Percentiles rank a stretch among this genome's conserved stretches.
Evolutionary conservation across 2,329 filamentous ascomycete species (phyloP).

Genomic region (Alternaria triticimaculans): DNA sequence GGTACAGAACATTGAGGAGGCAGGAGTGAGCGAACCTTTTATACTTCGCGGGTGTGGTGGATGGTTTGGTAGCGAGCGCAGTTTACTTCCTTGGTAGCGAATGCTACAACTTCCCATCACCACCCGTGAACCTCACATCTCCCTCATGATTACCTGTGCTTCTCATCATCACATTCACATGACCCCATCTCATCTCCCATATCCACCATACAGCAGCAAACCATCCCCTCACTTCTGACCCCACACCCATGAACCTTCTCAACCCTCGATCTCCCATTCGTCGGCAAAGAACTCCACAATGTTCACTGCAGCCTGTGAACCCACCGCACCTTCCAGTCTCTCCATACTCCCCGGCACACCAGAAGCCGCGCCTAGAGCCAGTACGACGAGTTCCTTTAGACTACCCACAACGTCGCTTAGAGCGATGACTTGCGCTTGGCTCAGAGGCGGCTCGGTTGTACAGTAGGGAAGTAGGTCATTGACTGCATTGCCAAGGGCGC

Average conservation of each 20-base stretch:
- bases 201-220: background rate
- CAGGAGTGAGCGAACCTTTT: background rate
- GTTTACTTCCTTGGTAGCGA: background rate
- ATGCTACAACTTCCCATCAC: background rate
- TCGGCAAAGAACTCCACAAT: slow-evolving; percentile 43
- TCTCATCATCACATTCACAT: background rate
- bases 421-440: slow-evolving; percentile 32
- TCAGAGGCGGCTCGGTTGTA: slow-evolving; percentile 28
- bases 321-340: slow-evolving; percentile 32
- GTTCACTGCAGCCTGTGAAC: slow-evolving; percentile 19
- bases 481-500: slow-evolving; percentile 13
- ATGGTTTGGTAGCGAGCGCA: background rate
- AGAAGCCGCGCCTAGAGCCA: slow-evolving; percentile 30
- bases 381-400: slow-evolving; percentile 39
- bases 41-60: background rate
- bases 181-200: background rate
- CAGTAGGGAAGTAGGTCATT: slow-evolving; percentile 41
- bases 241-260: background rate
- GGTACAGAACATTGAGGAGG: background rate
- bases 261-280: slow-evolving; percentile 38
- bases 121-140: background rate
- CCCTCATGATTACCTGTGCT: background rate
- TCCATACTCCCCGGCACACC: slow-evolving; percentile 18
- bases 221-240: background rate
- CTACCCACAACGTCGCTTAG: slow-evolving; percentile 44